Percentiles rank a stretch among this genome's conserved stretches.
Evolutionary conservation across 352 stramenopile species (phyloP).

Genomic region (Phytophthora niederhauseri): DNA sequence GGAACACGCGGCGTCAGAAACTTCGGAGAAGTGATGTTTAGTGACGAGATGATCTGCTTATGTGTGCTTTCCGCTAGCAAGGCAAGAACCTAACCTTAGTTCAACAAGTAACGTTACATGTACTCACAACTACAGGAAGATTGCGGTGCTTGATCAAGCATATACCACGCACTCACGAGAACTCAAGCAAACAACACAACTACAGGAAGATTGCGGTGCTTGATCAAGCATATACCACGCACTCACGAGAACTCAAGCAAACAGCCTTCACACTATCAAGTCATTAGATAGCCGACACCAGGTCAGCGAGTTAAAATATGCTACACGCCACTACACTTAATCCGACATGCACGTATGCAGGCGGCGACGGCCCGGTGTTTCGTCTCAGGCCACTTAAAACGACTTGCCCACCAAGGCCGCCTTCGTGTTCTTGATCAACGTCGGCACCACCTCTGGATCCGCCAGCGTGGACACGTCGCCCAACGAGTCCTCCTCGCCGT

Average conservation of each 20-base stretch:
- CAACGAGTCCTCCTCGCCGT: conserved; percentile 93
- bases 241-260: neutral
- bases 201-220: too few species aligned
- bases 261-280: neutral
- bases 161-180: too few species aligned
- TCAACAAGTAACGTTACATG: too few species aligned
- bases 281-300: conserved; percentile 2
- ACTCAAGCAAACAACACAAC: neutral
- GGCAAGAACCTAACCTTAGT: too few species aligned
- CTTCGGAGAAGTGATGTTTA: too few species aligned
- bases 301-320: conserved; percentile 11
- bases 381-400: conserved; percentile 34
- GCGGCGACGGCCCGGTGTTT: neutral
- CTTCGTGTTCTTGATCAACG: conserved; percentile 92
- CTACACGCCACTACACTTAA: conserved; percentile 21
- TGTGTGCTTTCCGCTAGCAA: too few species aligned
- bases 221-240: too few species aligned
- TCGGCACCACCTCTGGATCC: conserved; percentile 95
- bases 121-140: too few species aligned
- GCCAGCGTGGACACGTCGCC: conserved; percentile 97
- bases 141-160: too few species aligned
- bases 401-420: conserved; percentile 65
- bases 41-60: too few species aligned
- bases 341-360: conserved; percentile 19
- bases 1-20: neutral